A percentile compares a stretch with the other conserved stretches of the same genome.
Evolutionary conservation across 495 filamentous ascomycete species (phyloP).

Genomic region (Penicillium angulare): DNA sequence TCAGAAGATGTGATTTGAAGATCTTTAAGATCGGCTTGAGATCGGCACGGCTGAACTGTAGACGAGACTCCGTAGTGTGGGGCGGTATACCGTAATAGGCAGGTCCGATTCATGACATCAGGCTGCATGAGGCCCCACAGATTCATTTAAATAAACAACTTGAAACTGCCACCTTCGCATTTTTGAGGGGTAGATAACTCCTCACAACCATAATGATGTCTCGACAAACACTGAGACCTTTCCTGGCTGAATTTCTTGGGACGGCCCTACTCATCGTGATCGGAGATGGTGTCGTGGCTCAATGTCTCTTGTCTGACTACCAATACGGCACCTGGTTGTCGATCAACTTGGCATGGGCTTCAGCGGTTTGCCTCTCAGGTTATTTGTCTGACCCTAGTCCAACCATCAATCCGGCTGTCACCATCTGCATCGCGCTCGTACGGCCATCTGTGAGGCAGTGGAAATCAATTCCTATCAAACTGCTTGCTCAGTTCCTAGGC

Average conservation of each 20-base stretch:
- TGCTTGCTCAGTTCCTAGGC: slow-evolving; percentile 32
- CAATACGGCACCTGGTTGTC: slow-evolving; percentile 39
- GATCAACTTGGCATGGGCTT: slow-evolving; percentile 37
- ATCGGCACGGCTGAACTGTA: too few relatives aligned
- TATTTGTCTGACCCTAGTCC: slow-evolving; percentile 33
- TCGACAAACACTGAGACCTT: slow-evolving; percentile 28
- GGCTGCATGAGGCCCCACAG: too few relatives aligned
- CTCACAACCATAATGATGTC: slow-evolving; percentile 26
- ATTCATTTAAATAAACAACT: too few relatives aligned
- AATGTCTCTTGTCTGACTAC: slow-evolving; percentile 35
- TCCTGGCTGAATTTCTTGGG: slow-evolving; percentile 36
- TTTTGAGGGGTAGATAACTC: too few relatives aligned
- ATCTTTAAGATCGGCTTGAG: too few relatives aligned
- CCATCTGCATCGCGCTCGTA: slow-evolving; percentile 28
- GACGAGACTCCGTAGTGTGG: too few relatives aligned
- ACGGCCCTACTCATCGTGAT: slow-evolving; percentile 36
- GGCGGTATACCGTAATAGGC: too few relatives aligned
- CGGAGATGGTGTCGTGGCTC: slow-evolving; percentile 37
- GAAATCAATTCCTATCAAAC: slow-evolving; percentile 28
- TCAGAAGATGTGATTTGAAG: too few relatives aligned
- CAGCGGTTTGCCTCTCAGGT: slow-evolving; percentile 30
- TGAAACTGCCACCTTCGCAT: too few relatives aligned
- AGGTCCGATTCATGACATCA: too few relatives aligned
- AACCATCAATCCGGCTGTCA: slow-evolving; percentile 32
- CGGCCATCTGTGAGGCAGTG: slow-evolving; percentile 31